Percentiles rank a stretch among this genome's conserved stretches.
phyloP scores from a whole-genome alignment of 2,329 filamentous ascomycete genomes.

The Xylariaceae sp. region DNA sequence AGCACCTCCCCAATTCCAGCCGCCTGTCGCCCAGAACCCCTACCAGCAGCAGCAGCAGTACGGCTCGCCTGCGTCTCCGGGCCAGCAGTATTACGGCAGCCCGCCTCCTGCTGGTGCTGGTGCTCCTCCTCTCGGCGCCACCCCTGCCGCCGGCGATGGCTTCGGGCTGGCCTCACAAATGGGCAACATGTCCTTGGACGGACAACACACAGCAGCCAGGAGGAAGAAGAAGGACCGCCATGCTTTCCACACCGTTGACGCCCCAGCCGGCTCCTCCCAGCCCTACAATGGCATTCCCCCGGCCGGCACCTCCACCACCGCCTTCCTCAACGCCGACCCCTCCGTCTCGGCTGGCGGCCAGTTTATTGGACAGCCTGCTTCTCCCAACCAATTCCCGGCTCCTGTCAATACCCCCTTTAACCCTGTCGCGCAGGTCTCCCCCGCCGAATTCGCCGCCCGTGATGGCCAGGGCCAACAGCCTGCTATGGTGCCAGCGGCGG shows the following conservation, averaged over 20 bases:
- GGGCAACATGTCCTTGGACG: slow-evolving; percentile 69
- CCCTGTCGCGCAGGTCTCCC: slow-evolving; percentile 39
- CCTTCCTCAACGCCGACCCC: slow-evolving; percentile 58
- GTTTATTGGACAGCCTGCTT: slow-evolving; percentile 40
- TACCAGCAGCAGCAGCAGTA: slow-evolving; percentile 47
- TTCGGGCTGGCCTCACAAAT: slow-evolving; percentile 67
- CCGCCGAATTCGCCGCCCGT: slow-evolving; percentile 47
- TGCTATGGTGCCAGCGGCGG: slow-evolving; percentile 53
- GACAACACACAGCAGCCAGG: slow-evolving; percentile 50
- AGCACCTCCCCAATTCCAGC: slow-evolving; percentile 54
- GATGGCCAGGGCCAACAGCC: slow-evolving; percentile 37
- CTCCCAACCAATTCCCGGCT: slow-evolving; percentile 38
- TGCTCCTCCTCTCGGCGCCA: slow-evolving; percentile 31
- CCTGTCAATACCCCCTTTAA: slow-evolving; percentile 53
- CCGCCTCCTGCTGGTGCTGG: slow-evolving; percentile 31
- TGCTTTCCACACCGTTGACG: slow-evolving; percentile 83
- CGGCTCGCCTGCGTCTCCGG: slow-evolving; percentile 36
- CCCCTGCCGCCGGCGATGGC: slow-evolving; percentile 41
- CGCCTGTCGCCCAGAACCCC: slow-evolving; percentile 50
- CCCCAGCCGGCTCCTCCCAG: slow-evolving; percentile 64
- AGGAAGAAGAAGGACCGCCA: slow-evolving; percentile 94
- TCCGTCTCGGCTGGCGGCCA: slow-evolving; percentile 43
- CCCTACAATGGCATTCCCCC: slow-evolving; percentile 67
- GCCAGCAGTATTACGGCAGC: slow-evolving; percentile 41
- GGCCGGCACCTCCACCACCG: slow-evolving; percentile 51